Evolutionary conservation across 192 early-diverging fungal species (phyloP).

Genomic region (Coemansia sp.): DNA sequence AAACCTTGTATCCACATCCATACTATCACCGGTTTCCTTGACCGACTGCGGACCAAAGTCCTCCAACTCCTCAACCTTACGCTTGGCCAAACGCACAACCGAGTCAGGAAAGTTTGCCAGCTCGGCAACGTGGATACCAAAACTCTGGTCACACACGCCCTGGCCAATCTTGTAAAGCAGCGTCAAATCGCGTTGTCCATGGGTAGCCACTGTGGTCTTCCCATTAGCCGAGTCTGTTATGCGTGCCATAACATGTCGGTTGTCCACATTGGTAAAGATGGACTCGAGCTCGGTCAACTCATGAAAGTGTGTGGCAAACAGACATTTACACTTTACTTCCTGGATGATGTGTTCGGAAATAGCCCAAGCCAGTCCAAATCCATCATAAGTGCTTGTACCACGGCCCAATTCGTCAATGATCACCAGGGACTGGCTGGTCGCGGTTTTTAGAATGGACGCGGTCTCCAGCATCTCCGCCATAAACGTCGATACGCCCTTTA

Average conservation of each 20-base stretch:
- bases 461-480: conserved; percentile 97
- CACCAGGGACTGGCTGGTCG: conserved; percentile 76
- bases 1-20: conserved; percentile 19
- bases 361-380: conserved; percentile 96
- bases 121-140: conserved; percentile 97
- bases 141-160: conserved; percentile 89
- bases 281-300: conserved; percentile 83
- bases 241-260: conserved; percentile 82
- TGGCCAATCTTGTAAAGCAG: conserved; percentile 82
- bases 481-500: conserved; percentile 92
- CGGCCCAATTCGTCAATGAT: conserved; percentile 95
- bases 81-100: conserved; percentile 76
- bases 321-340: conserved; percentile 68
- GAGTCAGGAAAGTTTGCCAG: conserved; percentile 83
- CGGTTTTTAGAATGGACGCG: conserved; percentile 81
- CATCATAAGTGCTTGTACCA: conserved; percentile 97
- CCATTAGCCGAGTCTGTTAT: conserved; percentile 24
- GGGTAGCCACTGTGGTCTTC: not conserved
- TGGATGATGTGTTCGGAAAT: conserved; percentile 70
- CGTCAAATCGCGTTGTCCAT: conserved; percentile 60
- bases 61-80: conserved; percentile 85
- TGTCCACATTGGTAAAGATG: conserved; percentile 66
- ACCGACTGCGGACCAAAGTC: conserved; percentile 52
- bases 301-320: conserved; percentile 98
- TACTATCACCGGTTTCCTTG: not conserved